Percentiles rank a stretch among this genome's conserved stretches.
These are phyloP conservation scores for Vitis labrusca DNA, from an alignment of 164 flowering plant genomes.

Conservation along the genomic window DNA sequence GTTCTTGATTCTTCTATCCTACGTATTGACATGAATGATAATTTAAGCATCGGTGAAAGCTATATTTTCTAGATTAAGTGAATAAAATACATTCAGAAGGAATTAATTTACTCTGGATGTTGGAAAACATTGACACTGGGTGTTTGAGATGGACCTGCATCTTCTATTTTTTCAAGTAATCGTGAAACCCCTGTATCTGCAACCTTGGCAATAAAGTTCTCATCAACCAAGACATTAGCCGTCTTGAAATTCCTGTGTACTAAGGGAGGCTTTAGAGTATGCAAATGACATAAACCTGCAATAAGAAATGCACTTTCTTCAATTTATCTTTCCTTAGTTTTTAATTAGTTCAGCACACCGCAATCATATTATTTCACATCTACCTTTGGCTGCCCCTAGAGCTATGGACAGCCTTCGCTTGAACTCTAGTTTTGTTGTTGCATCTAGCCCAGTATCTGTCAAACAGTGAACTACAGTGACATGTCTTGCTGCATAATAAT, in stretches of 20 bases:
- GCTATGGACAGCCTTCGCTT: slow-evolving; percentile 72
- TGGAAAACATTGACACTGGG: slow-evolving; percentile 35
- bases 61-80: background rate
- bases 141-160: slow-evolving; percentile 45
- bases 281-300: slow-evolving; percentile 69
- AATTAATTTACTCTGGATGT: slow-evolving; percentile 65
- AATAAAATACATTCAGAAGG: slow-evolving; percentile 2
- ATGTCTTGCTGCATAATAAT: background rate
- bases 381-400: slow-evolving; percentile 77
- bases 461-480: slow-evolving; percentile 5
- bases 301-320: background rate
- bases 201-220: slow-evolving; percentile 76
- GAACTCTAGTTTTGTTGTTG: slow-evolving; percentile 57
- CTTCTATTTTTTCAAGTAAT: slow-evolving; percentile 48
- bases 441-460: slow-evolving; percentile 39
- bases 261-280: slow-evolving; percentile 55
- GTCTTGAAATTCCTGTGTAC: slow-evolving; percentile 69
- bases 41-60: background rate
- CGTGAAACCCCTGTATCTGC: slow-evolving; percentile 60
- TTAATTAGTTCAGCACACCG: background rate
- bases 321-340: background rate
- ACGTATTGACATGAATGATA: background rate
- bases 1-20: slow-evolving; percentile 43
- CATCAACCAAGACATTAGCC: slow-evolving; percentile 75
- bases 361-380: slow-evolving; percentile 4